Conservation (phyloP, 176 grass and related monocot species). For the Thinopyrum elongatum region DNA sequence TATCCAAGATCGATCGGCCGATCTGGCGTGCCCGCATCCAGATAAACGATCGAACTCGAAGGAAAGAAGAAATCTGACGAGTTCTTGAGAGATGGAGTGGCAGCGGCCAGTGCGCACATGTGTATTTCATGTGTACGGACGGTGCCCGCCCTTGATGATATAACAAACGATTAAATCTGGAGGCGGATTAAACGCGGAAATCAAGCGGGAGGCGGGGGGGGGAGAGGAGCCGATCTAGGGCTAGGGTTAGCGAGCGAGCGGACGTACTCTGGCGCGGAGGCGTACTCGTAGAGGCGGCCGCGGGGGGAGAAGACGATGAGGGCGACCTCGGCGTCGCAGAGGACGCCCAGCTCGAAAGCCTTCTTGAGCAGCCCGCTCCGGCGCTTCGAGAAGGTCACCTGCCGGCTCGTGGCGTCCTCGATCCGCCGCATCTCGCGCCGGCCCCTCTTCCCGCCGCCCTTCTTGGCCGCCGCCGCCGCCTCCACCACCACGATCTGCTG, state of each 20-base stretch:
- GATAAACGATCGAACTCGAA: neutral
- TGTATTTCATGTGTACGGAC: slow-evolving; percentile 12
- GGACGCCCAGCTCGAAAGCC: slow-evolving; percentile 77
- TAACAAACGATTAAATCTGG: neutral
- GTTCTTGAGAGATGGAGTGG: too few relatives aligned
- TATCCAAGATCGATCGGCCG: neutral
- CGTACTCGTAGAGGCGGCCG: slow-evolving; percentile 71
- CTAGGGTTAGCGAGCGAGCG: neutral
- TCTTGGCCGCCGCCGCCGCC: neutral
- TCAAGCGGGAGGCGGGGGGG: neutral
- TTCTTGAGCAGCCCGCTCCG: slow-evolving; percentile 77
- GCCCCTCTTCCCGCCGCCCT: slow-evolving; percentile 30
- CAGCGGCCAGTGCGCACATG: neutral
- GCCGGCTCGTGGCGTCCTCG: slow-evolving; percentile 74
- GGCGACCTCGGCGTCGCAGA: slow-evolving; percentile 86
- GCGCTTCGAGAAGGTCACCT: slow-evolving; percentile 90
- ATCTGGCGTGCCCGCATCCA: neutral
- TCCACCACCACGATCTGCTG: neutral
- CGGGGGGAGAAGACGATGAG: slow-evolving; percentile 77
- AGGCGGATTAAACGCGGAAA: neutral
- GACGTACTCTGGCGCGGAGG: slow-evolving; percentile 53
- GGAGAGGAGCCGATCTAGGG: neutral
- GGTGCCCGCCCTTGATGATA: too few relatives aligned
- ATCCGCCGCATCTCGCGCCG: slow-evolving; percentile 83
- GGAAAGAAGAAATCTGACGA: too few relatives aligned